Conservation (phyloP, 73 alveolate genomes). For the Blepharisma stoltei region DNA sequence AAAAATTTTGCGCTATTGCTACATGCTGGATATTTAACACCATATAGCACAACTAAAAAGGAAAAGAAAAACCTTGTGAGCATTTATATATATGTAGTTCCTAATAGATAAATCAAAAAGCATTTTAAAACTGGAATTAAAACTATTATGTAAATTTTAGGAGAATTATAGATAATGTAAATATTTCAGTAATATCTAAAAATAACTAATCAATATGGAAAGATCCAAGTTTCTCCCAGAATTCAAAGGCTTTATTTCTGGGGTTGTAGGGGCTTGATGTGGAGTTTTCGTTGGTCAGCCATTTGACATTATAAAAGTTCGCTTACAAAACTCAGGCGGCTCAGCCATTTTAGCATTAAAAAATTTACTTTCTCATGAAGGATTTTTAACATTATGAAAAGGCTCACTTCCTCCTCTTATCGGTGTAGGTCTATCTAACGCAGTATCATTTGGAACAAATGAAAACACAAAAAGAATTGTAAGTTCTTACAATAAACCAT, state of each 20-base stretch:
- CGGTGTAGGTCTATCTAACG: background rate
- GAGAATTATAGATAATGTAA: background rate
- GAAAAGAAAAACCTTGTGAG: no score
- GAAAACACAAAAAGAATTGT: conserved; percentile 4
- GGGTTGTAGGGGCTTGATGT: background rate
- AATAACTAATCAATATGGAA: no score
- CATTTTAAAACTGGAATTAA: background rate
- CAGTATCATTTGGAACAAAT: conserved; percentile 15
- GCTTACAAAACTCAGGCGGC: conserved; percentile 18
- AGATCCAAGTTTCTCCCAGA: no score
- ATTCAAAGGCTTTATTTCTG: background rate
- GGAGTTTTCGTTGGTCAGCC: conserved; percentile 24
- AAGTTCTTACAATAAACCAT: background rate
- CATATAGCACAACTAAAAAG: no score
- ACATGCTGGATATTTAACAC: no score
- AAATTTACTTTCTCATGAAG: background rate
- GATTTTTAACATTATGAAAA: background rate
- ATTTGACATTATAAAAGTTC: conserved; percentile 24
- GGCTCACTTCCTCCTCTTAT: background rate
- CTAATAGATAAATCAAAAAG: no score
- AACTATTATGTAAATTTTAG: background rate
- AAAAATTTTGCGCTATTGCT: no score
- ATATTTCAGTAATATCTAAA: no score
- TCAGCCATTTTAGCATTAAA: background rate
- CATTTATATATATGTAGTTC: no score